These are phyloP conservation scores for Nothopassalora personata DNA, from an alignment of 2,329 filamentous ascomycete species.

Conservation along the genomic window DNA sequence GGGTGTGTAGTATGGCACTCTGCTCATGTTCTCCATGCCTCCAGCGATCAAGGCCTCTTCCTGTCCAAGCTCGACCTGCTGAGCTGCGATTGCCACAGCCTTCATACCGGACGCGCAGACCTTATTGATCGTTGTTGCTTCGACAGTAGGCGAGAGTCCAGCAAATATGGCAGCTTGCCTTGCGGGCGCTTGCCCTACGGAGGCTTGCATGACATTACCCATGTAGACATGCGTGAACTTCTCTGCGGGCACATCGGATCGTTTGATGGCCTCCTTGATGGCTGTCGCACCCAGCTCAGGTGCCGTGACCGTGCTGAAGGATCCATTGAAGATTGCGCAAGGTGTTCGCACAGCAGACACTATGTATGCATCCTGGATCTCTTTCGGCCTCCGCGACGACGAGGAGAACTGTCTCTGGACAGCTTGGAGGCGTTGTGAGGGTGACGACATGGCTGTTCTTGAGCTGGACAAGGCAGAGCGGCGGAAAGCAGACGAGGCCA, in stretches of 20 bases:
- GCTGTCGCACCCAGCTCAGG: constrained; percentile 84
- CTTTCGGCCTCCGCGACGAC: constrained; percentile 47
- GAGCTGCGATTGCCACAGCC: constrained; percentile 80
- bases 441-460: constrained; percentile 22
- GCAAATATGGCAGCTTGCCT: constrained; percentile 87
- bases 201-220: constrained; percentile 86
- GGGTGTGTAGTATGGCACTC: constrained; percentile 84
- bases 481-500: constrained; percentile 22
- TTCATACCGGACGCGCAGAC: constrained; percentile 95
- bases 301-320: constrained; percentile 74
- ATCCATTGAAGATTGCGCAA: constrained; percentile 93
- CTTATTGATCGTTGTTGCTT: constrained; percentile 94
- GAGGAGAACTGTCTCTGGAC: constrained; percentile 44
- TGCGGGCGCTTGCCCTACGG: constrained; percentile 82
- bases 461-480: constrained; percentile 20
- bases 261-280: constrained; percentile 84
- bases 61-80: constrained; percentile 89
- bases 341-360: constrained; percentile 85
- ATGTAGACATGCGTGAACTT: constrained; percentile 93
- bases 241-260: constrained; percentile 73
- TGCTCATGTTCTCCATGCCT: constrained; percentile 97
- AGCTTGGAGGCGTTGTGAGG: constrained; percentile 24
- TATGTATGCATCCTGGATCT: constrained; percentile 90
- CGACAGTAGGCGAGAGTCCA: constrained; percentile 71
- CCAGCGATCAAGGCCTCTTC: constrained; percentile 86